Evolutionary conservation across 2,329 filamentous ascomycete genomes (phyloP), one percentile per base, ranked within the genome.

Genomic region (Lizonia empirigonia): DNA sequence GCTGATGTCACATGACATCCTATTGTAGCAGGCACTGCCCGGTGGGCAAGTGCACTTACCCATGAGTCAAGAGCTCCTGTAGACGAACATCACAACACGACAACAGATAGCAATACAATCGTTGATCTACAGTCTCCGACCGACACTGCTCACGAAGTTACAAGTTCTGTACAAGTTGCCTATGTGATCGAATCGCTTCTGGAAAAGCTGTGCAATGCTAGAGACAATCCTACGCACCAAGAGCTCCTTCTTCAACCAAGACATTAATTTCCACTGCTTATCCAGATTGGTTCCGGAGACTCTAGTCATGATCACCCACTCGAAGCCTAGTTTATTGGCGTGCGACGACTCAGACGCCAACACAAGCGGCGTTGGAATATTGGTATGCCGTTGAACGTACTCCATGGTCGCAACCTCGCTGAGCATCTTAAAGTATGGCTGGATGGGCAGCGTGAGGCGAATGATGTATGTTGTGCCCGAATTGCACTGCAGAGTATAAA

Each of bases 181-280:
- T 2, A 33, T 2, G 1, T 9, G 7, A 23, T 15, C 3, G 19
- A 41, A 32, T 5, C 27, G 38, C 34, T 23, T 23, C 8, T 23
- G 9, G 13, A 41, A 41, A 10, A 41, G 38, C 19, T 41, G 38
- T 5, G 16, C 19, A 9, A 22, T 15, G 23, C 49, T 56, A 2
- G 3, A 2, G 22, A 52, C 29, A 13, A 54, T 20, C 19, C 52
- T 49, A 0, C 44, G 33, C 7, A 60, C 55, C 3, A 58, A 10
- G 2, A 50, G 12, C 23, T 58, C 33, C 34, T 60, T 58, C 30
- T 53, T 44, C 5, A 49, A 13, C 44, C 48, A 58, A 23, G 26
- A 35, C 42, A 64, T 52, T 24, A 59, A 58, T 10, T 38, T 39
- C 38, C 38, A 41, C 18, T 32, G 26, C 19, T 23, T 19, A 4